Base-by-base conservation (phyloP, 805 yeast genomes). In the Saccharomycopsis sp. region DNA sequence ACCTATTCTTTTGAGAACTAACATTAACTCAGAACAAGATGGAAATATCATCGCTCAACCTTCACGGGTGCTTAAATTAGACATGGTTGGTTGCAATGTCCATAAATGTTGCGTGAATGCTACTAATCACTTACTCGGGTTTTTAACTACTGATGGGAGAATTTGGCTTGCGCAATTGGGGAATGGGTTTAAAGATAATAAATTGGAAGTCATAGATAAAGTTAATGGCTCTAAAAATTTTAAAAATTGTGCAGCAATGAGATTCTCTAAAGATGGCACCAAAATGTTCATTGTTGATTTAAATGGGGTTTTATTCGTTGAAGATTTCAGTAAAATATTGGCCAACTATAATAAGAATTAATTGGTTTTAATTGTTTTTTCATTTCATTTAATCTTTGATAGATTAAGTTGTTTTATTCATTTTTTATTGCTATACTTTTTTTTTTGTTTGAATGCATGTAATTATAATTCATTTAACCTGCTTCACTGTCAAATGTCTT, bases 191-290 rank as follows among this genome's bases (percentile, higher is more conserved):
- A n/a, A 38, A 13, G 38, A 44, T 13, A 14, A 9, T 8, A 47
- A 47, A 22, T 17, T 47, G 21, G 51, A 47, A 23, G 28, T 83
- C 1, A 81, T 85, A 3, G 88, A 89, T 7, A 89, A 82, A 48
- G 94, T 82, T 2, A 71, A 88, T 0, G 77, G 77, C 55, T 88
- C 95, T 0, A 76, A 72, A 46, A 69, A 87, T 39, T 74, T 71
- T 31, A 67, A 76, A 29, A 90, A 84, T 58, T 73, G 88, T 16
- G 96, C 97, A 0, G 69, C 87, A 1, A 61, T 88, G 51, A 64
- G 71, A 42, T 89, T 86, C 57, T 82, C 90, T 28, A 71, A 76
- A 6, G 86, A 85, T 57, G 97, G 97, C 0, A 88, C 88, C 36
- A 78, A 79, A 51, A 66, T 89, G 22, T 80, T 76, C 53, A 72